Base-by-base conservation (phyloP, 1,284 basidiomycete species). In the Calocybe gambosa region DNA sequence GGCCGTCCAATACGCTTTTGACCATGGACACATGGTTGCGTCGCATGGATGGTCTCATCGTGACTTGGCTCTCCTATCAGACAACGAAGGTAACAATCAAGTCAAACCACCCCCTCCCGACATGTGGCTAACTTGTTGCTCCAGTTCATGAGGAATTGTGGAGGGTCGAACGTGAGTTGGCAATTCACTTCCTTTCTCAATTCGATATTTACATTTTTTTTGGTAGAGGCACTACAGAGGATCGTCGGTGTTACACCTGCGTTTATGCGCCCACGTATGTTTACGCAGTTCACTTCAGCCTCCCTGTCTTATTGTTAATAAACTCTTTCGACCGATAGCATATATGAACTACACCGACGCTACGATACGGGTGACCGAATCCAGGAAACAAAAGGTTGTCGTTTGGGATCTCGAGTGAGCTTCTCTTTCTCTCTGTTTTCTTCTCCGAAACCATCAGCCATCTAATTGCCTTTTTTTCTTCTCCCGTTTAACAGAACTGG, bases 11-110 rank as follows among this genome's bases (percentile, higher is more conserved):
- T 63, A 67, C 50, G 69, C 66, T 2, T 68, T 62, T 49, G 46
- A 57, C 13, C 51, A 63, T 35, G 67, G 68, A 8, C 67, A 69
- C 49, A 65, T 69, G 54, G 54, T 71, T 29, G 64, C 58, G 4
- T 69, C 67, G 15, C 71, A 73, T 53, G 70, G 69, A 3, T 72
- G 69, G 69, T 54, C 49, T 8, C 67, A 70, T 49, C 44, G 42
- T 8, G 60, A 68, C 48, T 53, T 70, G 13, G 55, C 58, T 1
- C 62, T 59, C 0, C 55, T 68, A n/a, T 51, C 53, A 13, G 13
- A 29, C 13, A 13, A 16, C 58, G 54, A 54, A n/a, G 29, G 23
- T 7, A n/a, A n/a, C n/a, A 7, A 53, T 13, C 2, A 20, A 34
- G 0, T 35, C n/a, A n/a, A n/a, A n/a, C n/a, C n/a, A n/a, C n/a